Evolutionary conservation across 2,329 filamentous ascomycete genomes (phyloP).

Genomic region (Claviceps paspali): DNA sequence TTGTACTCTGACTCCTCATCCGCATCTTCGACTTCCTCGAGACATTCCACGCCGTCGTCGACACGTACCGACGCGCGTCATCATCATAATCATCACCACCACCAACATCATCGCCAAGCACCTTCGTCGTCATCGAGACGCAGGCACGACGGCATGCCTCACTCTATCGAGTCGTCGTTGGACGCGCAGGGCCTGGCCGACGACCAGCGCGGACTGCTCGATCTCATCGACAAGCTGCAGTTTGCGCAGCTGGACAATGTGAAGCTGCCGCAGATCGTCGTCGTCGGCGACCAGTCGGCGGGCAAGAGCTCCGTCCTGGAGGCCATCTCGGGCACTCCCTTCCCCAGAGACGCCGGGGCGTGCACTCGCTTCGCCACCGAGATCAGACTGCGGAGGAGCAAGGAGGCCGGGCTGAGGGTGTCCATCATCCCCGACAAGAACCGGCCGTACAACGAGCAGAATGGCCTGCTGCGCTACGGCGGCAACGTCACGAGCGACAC

Average conservation of each 20-base stretch:
- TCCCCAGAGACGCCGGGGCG: slow-evolving; percentile 42
- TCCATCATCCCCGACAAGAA: slow-evolving; percentile 40
- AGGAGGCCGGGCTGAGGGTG: slow-evolving; percentile 29
- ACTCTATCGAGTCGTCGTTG: slow-evolving; percentile 31
- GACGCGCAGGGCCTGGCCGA: slow-evolving; percentile 33
- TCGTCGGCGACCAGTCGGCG: slow-evolving; percentile 48
- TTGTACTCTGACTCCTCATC: slow-evolving; percentile 2
- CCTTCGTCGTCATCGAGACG: slow-evolving; percentile 5
- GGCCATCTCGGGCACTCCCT: slow-evolving; percentile 45
- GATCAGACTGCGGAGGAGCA: slow-evolving; percentile 35
- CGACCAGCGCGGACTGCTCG: slow-evolving; percentile 40
- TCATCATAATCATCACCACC: not conserved
- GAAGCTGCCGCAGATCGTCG: slow-evolving; percentile 44
- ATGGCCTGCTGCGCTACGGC: slow-evolving; percentile 30
- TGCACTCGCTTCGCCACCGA: slow-evolving; percentile 49
- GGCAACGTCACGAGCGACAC: slow-evolving; percentile 28
- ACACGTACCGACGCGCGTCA: not conserved
- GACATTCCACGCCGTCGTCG: not conserved
- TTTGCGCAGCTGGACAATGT: slow-evolving; percentile 36
- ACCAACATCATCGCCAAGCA: not conserved
- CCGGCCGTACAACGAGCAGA: slow-evolving; percentile 30
- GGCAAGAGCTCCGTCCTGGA: slow-evolving; percentile 51
- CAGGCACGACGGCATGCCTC: slow-evolving; percentile 19
- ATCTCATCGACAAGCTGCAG: slow-evolving; percentile 41
- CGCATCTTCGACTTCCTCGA: not conserved